Percentiles rank a stretch among this genome's conserved stretches.
These are phyloP conservation scores for Umbilicus rupestris DNA, from an alignment of 164 flowering plant genomes.

Conservation along the genomic window DNA sequence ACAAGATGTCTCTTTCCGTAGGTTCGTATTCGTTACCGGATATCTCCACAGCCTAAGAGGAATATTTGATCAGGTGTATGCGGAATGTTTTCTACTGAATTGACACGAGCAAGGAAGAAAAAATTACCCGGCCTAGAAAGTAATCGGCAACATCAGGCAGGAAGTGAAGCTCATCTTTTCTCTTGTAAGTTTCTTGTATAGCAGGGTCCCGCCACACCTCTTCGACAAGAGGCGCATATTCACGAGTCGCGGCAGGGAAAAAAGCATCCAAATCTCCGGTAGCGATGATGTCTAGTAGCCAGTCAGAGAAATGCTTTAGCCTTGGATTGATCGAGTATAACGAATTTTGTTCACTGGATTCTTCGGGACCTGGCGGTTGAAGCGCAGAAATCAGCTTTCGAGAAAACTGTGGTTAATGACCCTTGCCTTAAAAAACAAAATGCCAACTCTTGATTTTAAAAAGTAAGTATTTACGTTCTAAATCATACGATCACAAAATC, in stretches of 20 bases:
- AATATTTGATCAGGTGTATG: not conserved
- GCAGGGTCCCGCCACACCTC: constrained; percentile 98
- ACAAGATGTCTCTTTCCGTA: constrained; percentile 77
- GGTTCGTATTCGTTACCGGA: constrained; percentile 98
- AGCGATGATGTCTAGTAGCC: constrained; percentile 97
- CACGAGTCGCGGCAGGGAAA: constrained; percentile 99
- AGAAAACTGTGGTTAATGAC: not conserved
- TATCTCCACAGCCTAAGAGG: constrained; percentile 80
- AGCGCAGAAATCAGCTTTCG: not conserved
- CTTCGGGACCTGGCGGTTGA: constrained; percentile 40
- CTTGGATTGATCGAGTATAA: constrained; percentile 79
- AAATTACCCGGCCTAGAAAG: constrained; percentile 70
- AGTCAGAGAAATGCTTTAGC: constrained; percentile 92
- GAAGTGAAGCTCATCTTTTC: constrained; percentile 85
- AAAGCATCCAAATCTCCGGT: constrained; percentile 96
- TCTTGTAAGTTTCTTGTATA: constrained; percentile 71
- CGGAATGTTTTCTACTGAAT: not conserved
- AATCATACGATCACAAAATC: not conserved
- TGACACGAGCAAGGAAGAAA: not conserved
- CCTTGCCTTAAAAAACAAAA: not conserved
- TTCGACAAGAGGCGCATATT: constrained; percentile 95
- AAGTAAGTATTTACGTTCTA: not conserved
- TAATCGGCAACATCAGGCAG: constrained; percentile 97
- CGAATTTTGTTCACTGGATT: constrained; percentile 27
- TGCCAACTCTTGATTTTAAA: not conserved